Evolutionary conservation across 495 filamentous ascomycete species (phyloP), one percentile per base, ranked within the genome.

Genomic region (Tricharina praecox): DNA sequence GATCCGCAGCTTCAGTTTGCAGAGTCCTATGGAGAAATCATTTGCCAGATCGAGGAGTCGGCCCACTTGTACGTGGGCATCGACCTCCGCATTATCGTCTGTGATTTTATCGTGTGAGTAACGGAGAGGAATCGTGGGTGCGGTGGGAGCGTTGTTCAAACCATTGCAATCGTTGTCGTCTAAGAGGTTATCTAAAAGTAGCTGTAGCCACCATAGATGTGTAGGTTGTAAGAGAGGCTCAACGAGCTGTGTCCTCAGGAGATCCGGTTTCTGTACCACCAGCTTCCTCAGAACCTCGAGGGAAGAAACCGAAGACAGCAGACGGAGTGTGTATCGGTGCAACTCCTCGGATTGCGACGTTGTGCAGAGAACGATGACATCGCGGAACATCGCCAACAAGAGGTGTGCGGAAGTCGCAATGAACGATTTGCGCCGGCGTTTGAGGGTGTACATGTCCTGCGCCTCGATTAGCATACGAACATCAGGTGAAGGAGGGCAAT

Each of bases 1-100:
- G 32, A 61, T 60, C 21, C 50, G 53, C 57, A 61, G 51, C 42
- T 61, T 61, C n/a, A 60, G 41, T 36, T 61, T 59, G 32, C 58
- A 61, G 19, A 61, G 19, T 0, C 57, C 45, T 20, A 61, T 60
- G 3, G 57, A 60, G 16, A 61, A 61, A 47, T 61, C 58, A 32
- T 60, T 57, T 7, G 58, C 58, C 28, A 58, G 50, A n/a, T 56
- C 51, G 10, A 61, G 45, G 3, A 61, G 35, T 32, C 56, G 53
- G 9, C 53, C 50, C 1, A 61, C 58, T 24, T 61, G 58, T 26
- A 60, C 57, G 35, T 61, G 58, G 1, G 53, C 43, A 41, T 60
- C 58, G 2, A 18, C 57, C 23, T 60, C 57, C 0, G 56, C 36
- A 25, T 60, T 56, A n/a, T n/a, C n/a, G 2, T 25, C 43, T 33